Percentiles rank a stretch among this genome's conserved stretches.
Evolutionary conservation across 495 filamentous ascomycete genomes (phyloP).

Genomic region (Penicillium canescens): DNA sequence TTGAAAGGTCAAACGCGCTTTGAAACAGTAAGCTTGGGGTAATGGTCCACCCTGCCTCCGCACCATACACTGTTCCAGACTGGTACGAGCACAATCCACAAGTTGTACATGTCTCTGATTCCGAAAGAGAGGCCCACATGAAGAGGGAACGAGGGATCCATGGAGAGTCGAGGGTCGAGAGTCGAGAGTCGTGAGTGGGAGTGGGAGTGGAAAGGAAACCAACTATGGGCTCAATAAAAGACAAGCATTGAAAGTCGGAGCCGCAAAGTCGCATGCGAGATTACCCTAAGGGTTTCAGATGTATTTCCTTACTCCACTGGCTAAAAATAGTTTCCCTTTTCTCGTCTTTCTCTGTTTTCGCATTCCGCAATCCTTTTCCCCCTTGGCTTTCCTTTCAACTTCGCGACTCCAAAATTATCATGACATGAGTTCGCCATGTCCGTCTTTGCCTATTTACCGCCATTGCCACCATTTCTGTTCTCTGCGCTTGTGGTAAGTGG

Average conservation of each 20-base stretch:
- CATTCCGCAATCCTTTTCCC: background rate
- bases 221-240: background rate
- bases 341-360: background rate
- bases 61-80: background rate
- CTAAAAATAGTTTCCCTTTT: slow-evolving; percentile 3
- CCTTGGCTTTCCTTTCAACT: background rate
- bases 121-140: background rate
- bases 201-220: background rate
- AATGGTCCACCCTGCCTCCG: slow-evolving; percentile 6
- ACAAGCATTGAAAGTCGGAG: slow-evolving; percentile 3
- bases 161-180: too few species aligned
- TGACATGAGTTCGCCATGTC: slow-evolving; percentile 28
- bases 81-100: background rate
- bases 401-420: slow-evolving; percentile 1
- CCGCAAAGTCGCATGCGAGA: slow-evolving; percentile 7
- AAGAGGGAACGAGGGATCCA: background rate
- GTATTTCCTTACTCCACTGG: background rate
- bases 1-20: too few species aligned
- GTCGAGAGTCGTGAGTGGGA: too few species aligned
- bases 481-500: slow-evolving; percentile 36
- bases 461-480: slow-evolving; percentile 33
- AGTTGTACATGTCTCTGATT: background rate
- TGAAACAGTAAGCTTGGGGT: too few species aligned
- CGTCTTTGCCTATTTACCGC: slow-evolving; percentile 22
- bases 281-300: background rate